phyloP scores from a whole-genome alignment of 2,329 filamentous ascomycete genomes.

The Epichloe glyceriae region DNA sequence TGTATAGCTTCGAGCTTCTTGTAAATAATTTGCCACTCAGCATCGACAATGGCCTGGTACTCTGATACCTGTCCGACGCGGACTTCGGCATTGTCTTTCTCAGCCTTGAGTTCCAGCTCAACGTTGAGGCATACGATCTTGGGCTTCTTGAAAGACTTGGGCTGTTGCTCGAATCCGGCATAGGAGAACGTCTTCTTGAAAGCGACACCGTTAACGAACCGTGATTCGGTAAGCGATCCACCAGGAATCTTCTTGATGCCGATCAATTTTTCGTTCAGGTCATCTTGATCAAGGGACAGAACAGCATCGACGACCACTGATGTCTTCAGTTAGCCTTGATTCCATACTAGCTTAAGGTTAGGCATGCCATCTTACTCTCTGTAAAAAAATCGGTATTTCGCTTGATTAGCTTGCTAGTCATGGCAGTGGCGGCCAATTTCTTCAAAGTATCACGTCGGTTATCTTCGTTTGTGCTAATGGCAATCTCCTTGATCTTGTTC shows the following conservation, averaged over 20 bases:
- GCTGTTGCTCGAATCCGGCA: slow-evolving; percentile 97
- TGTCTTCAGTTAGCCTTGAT: slow-evolving; percentile 14
- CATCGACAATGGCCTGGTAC: slow-evolving; percentile 98
- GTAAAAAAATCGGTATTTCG: slow-evolving; percentile 95
- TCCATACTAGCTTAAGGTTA: not conserved
- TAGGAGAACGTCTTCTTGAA: slow-evolving; percentile 99
- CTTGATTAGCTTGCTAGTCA: slow-evolving; percentile 99
- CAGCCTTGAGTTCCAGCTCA: slow-evolving; percentile 93
- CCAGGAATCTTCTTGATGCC: slow-evolving; percentile 97
- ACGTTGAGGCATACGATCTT: slow-evolving; percentile 98
- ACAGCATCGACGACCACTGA: slow-evolving; percentile 96
- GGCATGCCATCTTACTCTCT: slow-evolving; percentile 52
- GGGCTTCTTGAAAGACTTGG: slow-evolving; percentile 85
- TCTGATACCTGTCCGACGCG: slow-evolving; percentile 96
- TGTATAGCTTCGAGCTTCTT: slow-evolving; percentile 95
- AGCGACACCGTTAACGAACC: slow-evolving; percentile 94
- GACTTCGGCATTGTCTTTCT: slow-evolving; percentile 98
- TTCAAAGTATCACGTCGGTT: slow-evolving; percentile 77
- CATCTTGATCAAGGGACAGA: slow-evolving; percentile 86
- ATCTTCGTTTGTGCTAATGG: slow-evolving; percentile 68
- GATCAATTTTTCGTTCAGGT: slow-evolving; percentile 95
- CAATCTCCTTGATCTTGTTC: slow-evolving; percentile 98
- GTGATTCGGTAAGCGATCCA: slow-evolving; percentile 86
- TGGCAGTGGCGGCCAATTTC: slow-evolving; percentile 87
- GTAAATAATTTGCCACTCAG: slow-evolving; percentile 99